Conservation (phyloP, 495 filamentous ascomycete genomes). For the Penicillium lividum region DNA sequence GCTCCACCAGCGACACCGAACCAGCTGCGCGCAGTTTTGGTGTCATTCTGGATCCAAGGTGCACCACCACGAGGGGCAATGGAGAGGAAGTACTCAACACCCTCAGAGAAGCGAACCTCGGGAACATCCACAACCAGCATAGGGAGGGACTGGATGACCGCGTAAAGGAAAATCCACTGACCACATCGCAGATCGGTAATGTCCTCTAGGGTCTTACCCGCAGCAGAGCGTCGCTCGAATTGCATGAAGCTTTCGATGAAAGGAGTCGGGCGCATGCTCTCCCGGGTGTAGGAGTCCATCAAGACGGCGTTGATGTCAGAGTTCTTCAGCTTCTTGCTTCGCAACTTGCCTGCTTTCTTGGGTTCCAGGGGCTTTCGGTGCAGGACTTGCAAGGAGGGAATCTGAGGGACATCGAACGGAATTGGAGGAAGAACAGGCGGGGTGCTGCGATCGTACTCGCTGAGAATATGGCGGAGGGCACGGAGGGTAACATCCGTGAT, state of each 20-base stretch:
- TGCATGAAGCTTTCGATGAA: conserved; percentile 81
- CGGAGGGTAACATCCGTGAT: conserved; percentile 46
- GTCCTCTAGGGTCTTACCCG: conserved; percentile 70
- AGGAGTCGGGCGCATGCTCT: conserved; percentile 58
- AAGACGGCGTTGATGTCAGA: conserved; percentile 75
- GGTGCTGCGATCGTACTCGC: conserved; percentile 83
- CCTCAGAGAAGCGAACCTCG: conserved; percentile 70
- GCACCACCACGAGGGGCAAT: conserved; percentile 77
- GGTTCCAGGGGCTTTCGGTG: conserved; percentile 60
- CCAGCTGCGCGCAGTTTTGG: conserved; percentile 70
- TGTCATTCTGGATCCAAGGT: conserved; percentile 80
- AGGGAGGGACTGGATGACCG: conserved; percentile 84
- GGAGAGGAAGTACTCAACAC: conserved; percentile 96
- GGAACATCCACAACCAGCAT: conserved; percentile 88
- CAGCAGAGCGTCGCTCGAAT: conserved; percentile 76
- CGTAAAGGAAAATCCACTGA: conserved; percentile 94
- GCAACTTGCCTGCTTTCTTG: conserved; percentile 68
- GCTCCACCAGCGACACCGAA: conserved; percentile 72
- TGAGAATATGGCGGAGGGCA: conserved; percentile 70
- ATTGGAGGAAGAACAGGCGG: conserved; percentile 89
- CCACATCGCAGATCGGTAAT: conserved; percentile 76
- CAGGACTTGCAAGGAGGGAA: conserved; percentile 67
- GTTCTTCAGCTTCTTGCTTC: conserved; percentile 68
- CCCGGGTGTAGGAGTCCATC: conserved; percentile 73
- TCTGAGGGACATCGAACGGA: conserved; percentile 82